These are phyloP conservation scores for Byssochlamys sp. DNA, from an alignment of 2,329 filamentous ascomycete species.

Conservation along the genomic window DNA sequence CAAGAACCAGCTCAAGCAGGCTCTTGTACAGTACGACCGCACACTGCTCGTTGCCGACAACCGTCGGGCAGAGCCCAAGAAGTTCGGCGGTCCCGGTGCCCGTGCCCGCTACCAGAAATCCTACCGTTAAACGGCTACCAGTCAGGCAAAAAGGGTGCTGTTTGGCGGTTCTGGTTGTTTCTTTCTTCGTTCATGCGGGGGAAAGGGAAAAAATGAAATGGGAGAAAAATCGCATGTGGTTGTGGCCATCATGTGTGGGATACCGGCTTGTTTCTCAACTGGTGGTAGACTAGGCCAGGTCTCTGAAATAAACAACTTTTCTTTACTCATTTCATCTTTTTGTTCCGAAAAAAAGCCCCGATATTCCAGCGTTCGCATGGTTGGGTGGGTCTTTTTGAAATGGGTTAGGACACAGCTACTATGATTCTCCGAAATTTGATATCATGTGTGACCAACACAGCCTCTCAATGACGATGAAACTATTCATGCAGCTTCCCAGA, in stretches of 20 bases:
- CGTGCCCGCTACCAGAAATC: constrained; percentile 97
- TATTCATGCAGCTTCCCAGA: not conserved
- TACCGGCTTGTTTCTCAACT: constrained; percentile 18
- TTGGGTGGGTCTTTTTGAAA: constrained; percentile 1
- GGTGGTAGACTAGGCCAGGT: constrained; percentile 22
- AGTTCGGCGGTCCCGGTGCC: constrained; percentile 74
- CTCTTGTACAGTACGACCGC: constrained; percentile 88
- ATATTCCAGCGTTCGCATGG: constrained; percentile 5
- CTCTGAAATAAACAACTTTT: constrained; percentile 22
- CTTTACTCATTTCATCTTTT: constrained; percentile 8
- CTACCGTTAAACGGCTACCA: constrained; percentile 67
- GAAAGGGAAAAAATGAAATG: constrained; percentile 9
- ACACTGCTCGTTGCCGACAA: constrained; percentile 98
- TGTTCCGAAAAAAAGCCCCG: constrained; percentile 9
- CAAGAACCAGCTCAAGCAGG: constrained; percentile 99
- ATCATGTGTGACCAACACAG: not conserved
- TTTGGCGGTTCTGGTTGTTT: constrained; percentile 4
- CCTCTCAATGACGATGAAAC: not conserved
- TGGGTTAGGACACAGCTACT: not conserved
- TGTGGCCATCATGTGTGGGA: constrained; percentile 15
- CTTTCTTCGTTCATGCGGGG: constrained; percentile 6
- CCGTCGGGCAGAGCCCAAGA: constrained; percentile 98
- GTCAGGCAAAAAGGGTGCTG: constrained; percentile 6
- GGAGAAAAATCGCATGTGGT: constrained; percentile 9
- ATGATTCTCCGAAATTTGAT: constrained; percentile 1